phyloP scores from a whole-genome alignment of 2,329 filamentous ascomycete genomes.

The Scytalidium sp. region DNA sequence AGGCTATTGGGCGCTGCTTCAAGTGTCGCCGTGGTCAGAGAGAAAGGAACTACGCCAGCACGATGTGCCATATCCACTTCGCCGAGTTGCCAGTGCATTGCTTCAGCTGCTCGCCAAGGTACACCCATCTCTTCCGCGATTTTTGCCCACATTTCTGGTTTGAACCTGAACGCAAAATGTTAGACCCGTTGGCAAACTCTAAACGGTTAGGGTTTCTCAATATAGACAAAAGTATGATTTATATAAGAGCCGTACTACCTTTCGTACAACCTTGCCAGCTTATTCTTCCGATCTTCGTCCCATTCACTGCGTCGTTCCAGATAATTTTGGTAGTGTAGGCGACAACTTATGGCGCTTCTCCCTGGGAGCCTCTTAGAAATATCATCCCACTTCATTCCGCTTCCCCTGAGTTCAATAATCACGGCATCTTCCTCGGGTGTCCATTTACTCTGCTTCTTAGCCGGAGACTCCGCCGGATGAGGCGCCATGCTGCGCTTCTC shows the following conservation, averaged over 20 bases:
- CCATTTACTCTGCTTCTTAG: constrained; percentile 97
- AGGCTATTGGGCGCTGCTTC: constrained; percentile 37
- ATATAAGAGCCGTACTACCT: constrained; percentile 57
- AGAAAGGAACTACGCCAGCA: constrained; percentile 85
- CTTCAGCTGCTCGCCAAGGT: constrained; percentile 92
- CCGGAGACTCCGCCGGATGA: constrained; percentile 63
- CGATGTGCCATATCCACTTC: constrained; percentile 91
- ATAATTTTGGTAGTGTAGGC: constrained; percentile 96
- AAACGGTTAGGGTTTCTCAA: neutral
- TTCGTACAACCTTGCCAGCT: constrained; percentile 90
- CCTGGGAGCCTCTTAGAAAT: constrained; percentile 90
- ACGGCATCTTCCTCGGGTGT: constrained; percentile 88
- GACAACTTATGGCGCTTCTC: constrained; percentile 89
- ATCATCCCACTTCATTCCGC: constrained; percentile 98
- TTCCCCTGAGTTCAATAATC: constrained; percentile 86
- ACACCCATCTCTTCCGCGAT: constrained; percentile 93
- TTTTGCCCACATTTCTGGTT: constrained; percentile 96
- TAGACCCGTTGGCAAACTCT: constrained; percentile 6
- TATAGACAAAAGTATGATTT: neutral
- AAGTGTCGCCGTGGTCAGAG: constrained; percentile 56
- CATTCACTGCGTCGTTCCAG: constrained; percentile 89
- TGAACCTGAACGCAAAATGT: constrained; percentile 63
- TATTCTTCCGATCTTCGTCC: constrained; percentile 98
- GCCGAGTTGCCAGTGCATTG: constrained; percentile 97
- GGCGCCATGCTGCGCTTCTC: constrained; percentile 51